Conservation (phyloP, 2,329 filamentous ascomycete species). For the Trichoderma lentiforme region DNA sequence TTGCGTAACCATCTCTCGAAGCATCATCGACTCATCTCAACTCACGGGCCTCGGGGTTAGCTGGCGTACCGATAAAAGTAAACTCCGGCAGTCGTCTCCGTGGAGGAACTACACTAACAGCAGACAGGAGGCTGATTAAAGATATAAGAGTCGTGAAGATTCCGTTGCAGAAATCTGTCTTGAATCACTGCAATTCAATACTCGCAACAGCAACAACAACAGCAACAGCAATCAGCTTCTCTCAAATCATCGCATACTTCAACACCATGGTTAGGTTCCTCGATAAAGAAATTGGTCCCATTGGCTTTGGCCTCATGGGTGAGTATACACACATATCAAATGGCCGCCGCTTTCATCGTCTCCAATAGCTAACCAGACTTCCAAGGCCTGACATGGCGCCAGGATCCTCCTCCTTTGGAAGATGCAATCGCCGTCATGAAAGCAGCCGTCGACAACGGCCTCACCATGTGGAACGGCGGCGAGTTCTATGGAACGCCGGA, state of each 20-base stretch:
- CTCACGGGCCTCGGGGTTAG: background rate
- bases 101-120: background rate
- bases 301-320: constrained; percentile 57
- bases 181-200: background rate
- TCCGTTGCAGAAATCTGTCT: background rate
- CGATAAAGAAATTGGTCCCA: constrained; percentile 45
- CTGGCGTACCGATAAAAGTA: background rate
- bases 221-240: background rate
- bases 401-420: constrained; percentile 39
- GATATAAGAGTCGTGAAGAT: background rate
- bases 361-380: background rate
- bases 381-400: constrained; percentile 46
- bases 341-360: background rate
- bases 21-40: background rate
- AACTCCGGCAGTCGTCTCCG: background rate
- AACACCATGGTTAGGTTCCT: constrained; percentile 29
- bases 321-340: constrained; percentile 21
- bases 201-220: background rate
- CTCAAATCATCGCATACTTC: background rate
- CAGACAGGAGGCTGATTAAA: background rate
- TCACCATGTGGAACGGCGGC: constrained; percentile 58
- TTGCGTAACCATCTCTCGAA: background rate
- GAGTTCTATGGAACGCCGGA: constrained; percentile 62
- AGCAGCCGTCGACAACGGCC: constrained; percentile 46
- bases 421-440: constrained; percentile 54